These are phyloP conservation scores for Tieghemostelium lacteum DNA, from an alignment of 78 protist genomes.

Conservation along the genomic window DNA sequence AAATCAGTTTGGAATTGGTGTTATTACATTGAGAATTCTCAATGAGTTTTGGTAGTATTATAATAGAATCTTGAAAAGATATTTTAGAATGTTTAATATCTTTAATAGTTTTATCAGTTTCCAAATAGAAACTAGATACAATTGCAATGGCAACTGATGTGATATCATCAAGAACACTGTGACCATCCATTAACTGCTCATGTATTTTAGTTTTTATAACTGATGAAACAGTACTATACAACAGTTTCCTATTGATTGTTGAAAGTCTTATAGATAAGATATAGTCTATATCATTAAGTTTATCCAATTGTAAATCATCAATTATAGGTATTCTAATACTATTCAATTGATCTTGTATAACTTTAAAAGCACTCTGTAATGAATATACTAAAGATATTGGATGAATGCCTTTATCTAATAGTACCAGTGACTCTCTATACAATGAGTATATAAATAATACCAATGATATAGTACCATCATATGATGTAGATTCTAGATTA, in stretches of 20 bases:
- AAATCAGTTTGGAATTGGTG: background rate
- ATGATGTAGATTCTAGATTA: conserved; percentile 14
- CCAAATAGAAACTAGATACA: background rate
- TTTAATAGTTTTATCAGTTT: background rate
- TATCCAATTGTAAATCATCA: background rate
- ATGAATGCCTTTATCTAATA: conserved; percentile 14
- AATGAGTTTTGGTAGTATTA: conserved; percentile 12
- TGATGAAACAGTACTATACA: background rate
- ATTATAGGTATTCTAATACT: background rate
- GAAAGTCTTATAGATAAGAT: no score
- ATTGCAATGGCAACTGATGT: background rate
- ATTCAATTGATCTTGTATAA: conserved; percentile 1
- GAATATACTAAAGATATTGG: conserved; percentile 60
- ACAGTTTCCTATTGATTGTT: conserved; percentile 6
- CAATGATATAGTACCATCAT: conserved; percentile 41
- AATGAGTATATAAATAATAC: conserved; percentile 28
- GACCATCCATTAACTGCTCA: background rate
- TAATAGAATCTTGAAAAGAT: conserved; percentile 40
- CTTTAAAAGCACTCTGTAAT: background rate
- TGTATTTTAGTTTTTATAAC: background rate
- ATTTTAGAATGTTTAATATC: conserved; percentile 23
- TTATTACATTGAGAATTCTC: background rate
- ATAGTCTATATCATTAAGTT: background rate
- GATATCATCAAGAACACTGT: background rate
- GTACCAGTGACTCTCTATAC: background rate